Evolutionary conservation across 1,284 basidiomycete species (phyloP).

Genomic region (Wolfiporia cocos): DNA sequence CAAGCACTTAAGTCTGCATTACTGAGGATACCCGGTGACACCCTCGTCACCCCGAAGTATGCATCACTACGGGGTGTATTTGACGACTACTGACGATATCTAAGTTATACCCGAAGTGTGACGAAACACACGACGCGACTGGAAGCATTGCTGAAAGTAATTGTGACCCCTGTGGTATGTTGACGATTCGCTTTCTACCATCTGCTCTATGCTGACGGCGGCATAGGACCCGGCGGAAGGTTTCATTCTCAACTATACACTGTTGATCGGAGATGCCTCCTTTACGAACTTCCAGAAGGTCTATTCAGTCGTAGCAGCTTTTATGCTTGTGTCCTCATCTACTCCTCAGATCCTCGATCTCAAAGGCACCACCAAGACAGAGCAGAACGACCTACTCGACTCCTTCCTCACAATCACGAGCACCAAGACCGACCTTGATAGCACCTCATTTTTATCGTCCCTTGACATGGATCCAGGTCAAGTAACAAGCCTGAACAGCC

Average conservation of each 20-base stretch:
- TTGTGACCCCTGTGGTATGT: conserved; percentile 83
- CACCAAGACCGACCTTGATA: conserved; percentile 79
- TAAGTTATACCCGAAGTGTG: conserved; percentile 76
- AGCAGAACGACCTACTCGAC: conserved; percentile 88
- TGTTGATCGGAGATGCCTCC: conserved; percentile 87
- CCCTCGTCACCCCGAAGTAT: conserved; percentile 51
- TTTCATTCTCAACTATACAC: conserved; percentile 91
- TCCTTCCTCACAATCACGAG: conserved; percentile 89
- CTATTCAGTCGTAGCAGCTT: conserved; percentile 13
- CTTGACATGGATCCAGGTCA: conserved; percentile 88
- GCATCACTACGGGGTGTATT: conserved; percentile 12
- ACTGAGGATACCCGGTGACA: conserved; percentile 75
- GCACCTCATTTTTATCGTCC: conserved; percentile 84
- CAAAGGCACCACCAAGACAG: conserved; percentile 83
- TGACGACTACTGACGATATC: too few relatives aligned
- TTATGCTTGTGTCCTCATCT: too few relatives aligned
- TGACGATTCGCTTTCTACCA: too few relatives aligned
- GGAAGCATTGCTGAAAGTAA: conserved; percentile 90
- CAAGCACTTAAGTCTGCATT: conserved; percentile 82
- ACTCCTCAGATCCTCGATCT: conserved; percentile 82
- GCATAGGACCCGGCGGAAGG: conserved; percentile 82
- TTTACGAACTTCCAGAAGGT: conserved; percentile 98
- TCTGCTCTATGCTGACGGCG: too few relatives aligned
- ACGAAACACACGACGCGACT: conserved; percentile 76
- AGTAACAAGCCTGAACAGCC: conserved; percentile 46